phyloP scores from a whole-genome alignment of 495 filamentous ascomycete species.

The Ramalina intermedia region DNA sequence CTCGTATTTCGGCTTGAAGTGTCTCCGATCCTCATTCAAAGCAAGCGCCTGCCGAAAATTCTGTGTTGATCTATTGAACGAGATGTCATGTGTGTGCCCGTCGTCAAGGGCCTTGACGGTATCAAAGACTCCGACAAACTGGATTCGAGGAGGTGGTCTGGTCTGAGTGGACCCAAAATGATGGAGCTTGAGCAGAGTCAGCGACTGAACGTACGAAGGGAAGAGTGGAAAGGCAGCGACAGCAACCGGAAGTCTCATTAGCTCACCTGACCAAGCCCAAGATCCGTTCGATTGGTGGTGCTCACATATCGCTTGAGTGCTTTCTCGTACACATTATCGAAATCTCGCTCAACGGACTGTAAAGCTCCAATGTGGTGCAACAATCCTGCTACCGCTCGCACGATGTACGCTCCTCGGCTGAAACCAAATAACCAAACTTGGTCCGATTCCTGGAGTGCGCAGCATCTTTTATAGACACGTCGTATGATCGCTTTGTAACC shows the following conservation, averaged over 20 bases:
- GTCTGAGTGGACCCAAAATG: slow-evolving; percentile 4
- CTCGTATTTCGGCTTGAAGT: slow-evolving; percentile 31
- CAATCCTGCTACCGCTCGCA: slow-evolving; percentile 35
- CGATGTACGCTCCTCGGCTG: slow-evolving; percentile 41
- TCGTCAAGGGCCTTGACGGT: slow-evolving; percentile 31
- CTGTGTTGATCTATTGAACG: slow-evolving; percentile 16
- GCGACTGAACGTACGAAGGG: background rate
- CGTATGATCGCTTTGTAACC: no score
- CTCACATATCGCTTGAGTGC: slow-evolving; percentile 14
- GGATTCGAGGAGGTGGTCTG: slow-evolving; percentile 18
- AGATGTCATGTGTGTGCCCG: slow-evolving; percentile 1
- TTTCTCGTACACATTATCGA: slow-evolving; percentile 27
- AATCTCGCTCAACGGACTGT: slow-evolving; percentile 21
- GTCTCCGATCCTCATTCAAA: slow-evolving; percentile 36
- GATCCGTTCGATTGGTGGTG: slow-evolving; percentile 5
- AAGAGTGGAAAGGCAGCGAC: no score
- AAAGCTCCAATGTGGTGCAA: slow-evolving; percentile 31
- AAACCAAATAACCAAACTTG: slow-evolving; percentile 36
- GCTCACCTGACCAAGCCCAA: background rate
- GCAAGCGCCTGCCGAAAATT: slow-evolving; percentile 44
- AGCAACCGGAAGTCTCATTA: background rate
- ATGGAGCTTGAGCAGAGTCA: slow-evolving; percentile 11
- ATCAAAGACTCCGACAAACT: slow-evolving; percentile 43
- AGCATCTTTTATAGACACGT: no score
- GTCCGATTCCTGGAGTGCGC: no score